These are phyloP conservation scores for Cyberlindnera maclurae DNA, from an alignment of 805 yeast species.

Conservation along the genomic window DNA sequence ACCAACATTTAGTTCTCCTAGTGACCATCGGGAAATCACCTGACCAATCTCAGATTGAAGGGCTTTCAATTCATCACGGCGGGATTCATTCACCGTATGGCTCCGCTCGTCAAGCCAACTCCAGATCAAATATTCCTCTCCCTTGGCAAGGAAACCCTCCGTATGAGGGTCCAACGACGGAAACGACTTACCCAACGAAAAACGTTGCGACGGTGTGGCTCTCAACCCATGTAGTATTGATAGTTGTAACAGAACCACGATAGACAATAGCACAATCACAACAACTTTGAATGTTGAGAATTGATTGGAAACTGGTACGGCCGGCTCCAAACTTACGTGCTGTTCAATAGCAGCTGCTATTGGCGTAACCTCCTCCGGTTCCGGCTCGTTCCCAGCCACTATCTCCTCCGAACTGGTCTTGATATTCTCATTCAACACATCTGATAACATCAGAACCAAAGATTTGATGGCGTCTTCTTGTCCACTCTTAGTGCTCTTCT, in stretches of 20 bases:
- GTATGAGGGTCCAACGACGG: conserved; percentile 4
- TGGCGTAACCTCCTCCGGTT: conserved; percentile 1
- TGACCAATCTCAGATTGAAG: conserved; percentile 18
- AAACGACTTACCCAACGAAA: neutral
- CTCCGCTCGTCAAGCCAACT: conserved; percentile 25
- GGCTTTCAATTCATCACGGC: conserved; percentile 2
- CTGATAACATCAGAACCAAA: conserved; percentile 27
- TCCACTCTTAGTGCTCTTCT: conserved; percentile 76
- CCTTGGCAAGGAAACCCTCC: conserved; percentile 12
- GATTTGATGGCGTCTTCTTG: conserved; percentile 58
- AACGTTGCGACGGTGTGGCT: neutral
- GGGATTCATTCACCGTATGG: conserved; percentile 5
- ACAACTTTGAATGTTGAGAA: conserved; percentile 9
- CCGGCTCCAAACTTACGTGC: neutral
- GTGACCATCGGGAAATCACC: conserved; percentile 17
- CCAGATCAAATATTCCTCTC: conserved; percentile 22
- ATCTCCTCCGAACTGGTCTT: conserved; percentile 11
- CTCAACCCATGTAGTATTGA: conserved; percentile 9
- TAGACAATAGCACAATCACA: conserved; percentile 6
- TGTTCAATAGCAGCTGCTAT: neutral
- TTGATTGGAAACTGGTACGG: neutral
- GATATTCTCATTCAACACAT: conserved; percentile 20
- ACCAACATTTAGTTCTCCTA: conserved; percentile 12
- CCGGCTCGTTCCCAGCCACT: neutral
- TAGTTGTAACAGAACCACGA: conserved; percentile 12